Base-by-base conservation (phyloP, 148 eudicot species). In the Oxyria digyna region DNA sequence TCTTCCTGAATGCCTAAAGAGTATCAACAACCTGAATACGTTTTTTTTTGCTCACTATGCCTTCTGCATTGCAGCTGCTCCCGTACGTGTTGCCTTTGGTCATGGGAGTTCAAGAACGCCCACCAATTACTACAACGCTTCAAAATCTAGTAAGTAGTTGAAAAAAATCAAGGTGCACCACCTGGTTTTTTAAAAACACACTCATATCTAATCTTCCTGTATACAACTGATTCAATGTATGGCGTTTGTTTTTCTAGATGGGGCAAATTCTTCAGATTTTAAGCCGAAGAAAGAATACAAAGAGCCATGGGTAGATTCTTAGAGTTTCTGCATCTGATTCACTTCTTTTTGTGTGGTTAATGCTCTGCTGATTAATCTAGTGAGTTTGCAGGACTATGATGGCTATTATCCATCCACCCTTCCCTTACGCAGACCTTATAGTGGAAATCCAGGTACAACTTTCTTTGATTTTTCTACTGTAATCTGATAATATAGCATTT, bases 251-350 rank as follows among this genome's bases (percentile, higher is more conserved):
- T 67, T 11, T 11, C 10, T 54, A 71, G 43, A 66, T 68, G 80
- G 63, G 65, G 71, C 72, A 70, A 77, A 71, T 42, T 13, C 21
- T 46, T 46, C 11, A 8, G 71, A 73, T 15, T 13, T 63, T 59
- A 71, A 20, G 65, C 79, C 48, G 50, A 70, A 71, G 67, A 79
- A 86, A 50, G 96, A 89, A 63, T 93, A 85, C 75, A 77, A 78
- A 73, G 98, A 93, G 71, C 96, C 96, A 74, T 93, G 98, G 98
- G 98, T 89, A 79, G 50, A 62, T n/a, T n/a, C n/a, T n/a, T n/a
- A n/a, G 73, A 67, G 41, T 21, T 20, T 59, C 5, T 59, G 37
- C 14, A 2, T 65, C 48, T 23, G 32, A 23, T 40, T 21, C 26
- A 55, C 10, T 9, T 35, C 38, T 13, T 46, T 46, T 59, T 1